These are phyloP conservation scores for Starmera quercuum DNA, from an alignment of 805 yeast genomes.

Conservation along the genomic window DNA sequence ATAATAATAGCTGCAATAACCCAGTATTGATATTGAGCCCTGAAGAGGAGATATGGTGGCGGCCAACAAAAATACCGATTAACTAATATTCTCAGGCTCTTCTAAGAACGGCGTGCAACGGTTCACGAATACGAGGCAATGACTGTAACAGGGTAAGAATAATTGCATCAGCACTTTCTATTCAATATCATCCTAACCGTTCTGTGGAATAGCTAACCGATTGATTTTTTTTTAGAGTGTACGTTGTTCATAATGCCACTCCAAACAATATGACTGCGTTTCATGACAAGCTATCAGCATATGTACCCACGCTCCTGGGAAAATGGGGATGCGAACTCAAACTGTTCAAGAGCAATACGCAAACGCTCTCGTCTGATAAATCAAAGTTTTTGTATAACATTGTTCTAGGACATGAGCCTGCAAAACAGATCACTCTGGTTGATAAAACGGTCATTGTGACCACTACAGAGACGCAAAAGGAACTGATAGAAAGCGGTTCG, in stretches of 20 bases:
- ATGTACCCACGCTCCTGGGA: conserved; percentile 51
- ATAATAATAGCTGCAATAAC: no score
- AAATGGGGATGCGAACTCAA: conserved; percentile 66
- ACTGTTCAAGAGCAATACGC: conserved; percentile 57
- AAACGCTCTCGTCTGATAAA: conserved; percentile 25
- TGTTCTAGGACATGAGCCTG: conserved; percentile 11
- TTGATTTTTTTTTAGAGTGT: conserved; percentile 20
- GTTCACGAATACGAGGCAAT: no score
- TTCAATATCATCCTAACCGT: no score
- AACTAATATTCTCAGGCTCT: no score
- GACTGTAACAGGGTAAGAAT: conserved; percentile 4
- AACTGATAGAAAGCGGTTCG: conserved; percentile 38
- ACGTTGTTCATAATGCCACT: conserved; percentile 34
- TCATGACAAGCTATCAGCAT: conserved; percentile 65
- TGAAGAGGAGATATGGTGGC: no score
- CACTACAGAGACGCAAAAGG: conserved; percentile 18
- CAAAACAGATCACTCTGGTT: conserved; percentile 11
- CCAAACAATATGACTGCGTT: conserved; percentile 60
- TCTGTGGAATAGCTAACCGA: neutral
- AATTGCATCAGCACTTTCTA: neutral
- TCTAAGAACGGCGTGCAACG: no score
- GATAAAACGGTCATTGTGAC: conserved; percentile 21
- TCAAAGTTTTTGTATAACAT: conserved; percentile 9
- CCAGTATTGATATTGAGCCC: no score
- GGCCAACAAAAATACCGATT: no score